Base-by-base conservation (phyloP, 306 rosid species). In the Spatholobus suberectus region DNA sequence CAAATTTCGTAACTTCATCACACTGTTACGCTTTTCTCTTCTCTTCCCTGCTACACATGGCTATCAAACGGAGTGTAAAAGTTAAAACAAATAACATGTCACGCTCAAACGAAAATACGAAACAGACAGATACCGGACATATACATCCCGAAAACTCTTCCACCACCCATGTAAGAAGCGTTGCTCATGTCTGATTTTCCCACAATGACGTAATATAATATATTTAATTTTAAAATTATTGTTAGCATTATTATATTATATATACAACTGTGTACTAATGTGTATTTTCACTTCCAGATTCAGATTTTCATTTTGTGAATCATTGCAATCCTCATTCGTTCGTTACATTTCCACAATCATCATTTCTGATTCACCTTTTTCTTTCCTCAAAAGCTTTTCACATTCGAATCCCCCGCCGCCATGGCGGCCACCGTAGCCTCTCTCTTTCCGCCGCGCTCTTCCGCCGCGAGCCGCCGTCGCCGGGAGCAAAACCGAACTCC, bases 341-440 rank as follows among this genome's bases (percentile, higher is more conserved):
- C 3, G 32, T 29, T 4, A 43, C 55, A 59, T 21, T 81, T 35
- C 4, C 32, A 70, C 38, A 7, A 3, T 6, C n/a, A 24, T 37
- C 12, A 18, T 40, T 38, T 52, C 41, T 4, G 14, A 23, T 72
- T 81, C 4, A 6, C 32, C 35, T 80, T 20, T 14, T 35, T 14
- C 24, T 9, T 66, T 35, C 15, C 35, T 13, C 76, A 1, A 70
- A 6, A 57, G 73, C 74, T 47, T 35, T 26, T 37, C 21, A 49
- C 26, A 57, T 75, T 82, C 49, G 6, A 78, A 63, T 72, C 40
- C 27, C 63, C 69, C 14, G 12, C 20, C 15, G 5, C 44, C 66
- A 93, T 93, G 97, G 76, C 91, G 43, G 72, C 84, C 73, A 9
- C 84, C 41, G 88, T 87, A 73, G 76, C 84, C 47, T 58, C 34